Base-by-base conservation (phyloP, 345 rosid genomes). In the Chamaenerion angustifolium region DNA sequence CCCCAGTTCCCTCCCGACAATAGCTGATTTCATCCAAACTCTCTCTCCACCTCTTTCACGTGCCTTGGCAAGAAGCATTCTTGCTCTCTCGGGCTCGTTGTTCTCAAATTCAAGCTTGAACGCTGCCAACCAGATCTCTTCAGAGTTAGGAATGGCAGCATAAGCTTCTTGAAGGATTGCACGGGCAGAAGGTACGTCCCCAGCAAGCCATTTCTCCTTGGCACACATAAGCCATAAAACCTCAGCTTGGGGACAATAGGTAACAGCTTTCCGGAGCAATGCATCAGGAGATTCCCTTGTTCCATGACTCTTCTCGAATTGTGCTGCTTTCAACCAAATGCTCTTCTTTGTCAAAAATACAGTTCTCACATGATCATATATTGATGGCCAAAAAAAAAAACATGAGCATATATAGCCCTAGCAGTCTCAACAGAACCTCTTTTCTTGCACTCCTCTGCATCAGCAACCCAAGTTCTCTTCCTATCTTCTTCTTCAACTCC, bases 191-290 rank as follows among this genome's bases (percentile, higher is more conserved):
- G 85, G 83, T 48, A 89, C 97, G 71, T 89, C 97, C 56, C 95
- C 95, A 35, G 95, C 88, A 62, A 89, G 94, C 97, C 97, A 85
- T 65, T 89, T 89, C 68, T 89, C 97, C 64, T 85, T 89, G 18
- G 97, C 97, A 55, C 90, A 90, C 97, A 89, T 85, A 46, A 89
- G 94, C 97, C 97, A 85, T 48, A 89, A 71, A 62, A 89, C 95
- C 69, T 89, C 95, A 57, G 94, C 93, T 61, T 89, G 95, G 18
- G 97, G 97, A 49, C 78, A 75, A 51, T 85, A 89, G 6, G 85
- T 80, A 51, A 85, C 94, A 10, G 97, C 95, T 68, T 73, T 82
- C 18, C 88, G 77, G 59, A 89, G 70, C 57, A 85, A 69, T 18
- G 89, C 88, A 71, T 85, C 94, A 55, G 85, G 94, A 13, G 90